Conservation (phyloP, 352 stramenopile genomes). For the Paralagenidium karlingii region DNA sequence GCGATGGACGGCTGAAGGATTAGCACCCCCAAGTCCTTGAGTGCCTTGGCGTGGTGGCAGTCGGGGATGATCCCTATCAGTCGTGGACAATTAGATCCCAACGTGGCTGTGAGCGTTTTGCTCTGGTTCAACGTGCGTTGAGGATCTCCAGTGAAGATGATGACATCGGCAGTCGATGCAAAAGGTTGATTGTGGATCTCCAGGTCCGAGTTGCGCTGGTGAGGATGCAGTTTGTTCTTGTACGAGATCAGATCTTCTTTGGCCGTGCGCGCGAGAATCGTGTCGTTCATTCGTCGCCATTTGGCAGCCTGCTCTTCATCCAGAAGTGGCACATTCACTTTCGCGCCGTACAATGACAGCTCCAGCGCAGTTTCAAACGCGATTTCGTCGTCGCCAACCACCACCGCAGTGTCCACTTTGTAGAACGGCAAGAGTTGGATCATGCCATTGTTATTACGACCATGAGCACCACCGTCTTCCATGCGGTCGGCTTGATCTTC, state of each 20-base stretch:
- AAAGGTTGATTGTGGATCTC: constrained; percentile 17
- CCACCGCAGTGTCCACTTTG: constrained; percentile 26
- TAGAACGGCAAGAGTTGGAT: constrained; percentile 6
- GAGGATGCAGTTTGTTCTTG: constrained; percentile 38
- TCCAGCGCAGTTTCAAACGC: constrained; percentile 52
- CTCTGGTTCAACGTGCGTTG: constrained; percentile 29
- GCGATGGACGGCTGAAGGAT: constrained; percentile 50
- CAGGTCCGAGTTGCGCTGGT: constrained; percentile 9
- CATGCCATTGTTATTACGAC: constrained; percentile 3
- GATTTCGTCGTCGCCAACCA: constrained; percentile 47
- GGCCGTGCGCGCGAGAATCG: constrained; percentile 25
- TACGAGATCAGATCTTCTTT: constrained; percentile 54
- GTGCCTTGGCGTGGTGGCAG: constrained; percentile 15
- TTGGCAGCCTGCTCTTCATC: constrained; percentile 40
- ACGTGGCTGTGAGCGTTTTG: constrained; percentile 22
- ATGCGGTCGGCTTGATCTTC: constrained; percentile 1
- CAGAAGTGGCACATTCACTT: constrained; percentile 43
- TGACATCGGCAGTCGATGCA: constrained; percentile 24
- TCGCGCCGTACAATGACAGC: constrained; percentile 44
- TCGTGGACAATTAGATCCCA: constrained; percentile 24
- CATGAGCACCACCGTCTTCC: constrained; percentile 1
- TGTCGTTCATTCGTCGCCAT: constrained; percentile 44
- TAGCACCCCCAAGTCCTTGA: constrained; percentile 35
- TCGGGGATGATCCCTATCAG: constrained; percentile 44
- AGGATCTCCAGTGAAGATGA: constrained; percentile 48